Base-by-base conservation (phyloP, 306 rosid genomes). In the Ormosia emarginata region DNA sequence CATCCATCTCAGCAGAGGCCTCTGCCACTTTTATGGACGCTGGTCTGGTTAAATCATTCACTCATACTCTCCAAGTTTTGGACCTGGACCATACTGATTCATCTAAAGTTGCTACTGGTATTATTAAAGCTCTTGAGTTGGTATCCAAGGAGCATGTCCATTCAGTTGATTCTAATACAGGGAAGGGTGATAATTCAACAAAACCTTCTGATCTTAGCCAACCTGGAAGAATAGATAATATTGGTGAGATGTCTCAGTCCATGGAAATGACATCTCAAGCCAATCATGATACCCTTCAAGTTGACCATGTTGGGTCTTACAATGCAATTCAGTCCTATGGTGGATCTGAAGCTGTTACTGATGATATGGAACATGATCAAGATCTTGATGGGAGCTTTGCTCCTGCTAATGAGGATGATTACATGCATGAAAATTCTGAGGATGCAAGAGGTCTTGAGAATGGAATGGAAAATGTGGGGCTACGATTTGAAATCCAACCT, bases 301-400 rank as follows among this genome's bases (percentile, higher is more conserved):
- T 89, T 43, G 93, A 89, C 58, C 91, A 86, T 58, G 84, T 72
- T 59, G 92, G 88, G 82, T 58, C 98, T 41, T 92, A 84, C 77
- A 90, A 70, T 75, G 84, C 82, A 4, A 81, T 86, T 79, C 98
- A 86, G 44, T 80, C 96, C 57, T 96, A 86, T 90, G 97, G 93
- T 86, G 98, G 96, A 46, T 96, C 97, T 75, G 98, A 92, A 89
- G 95, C 98, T 84, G 90, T 96, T 69, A 92, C 97, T 49, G 99
- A 96, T 85, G 99, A 96, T 85, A 96, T 96, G 99, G 99, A 96
- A 81, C 99, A 96, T 49, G 99, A 94, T 83, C 97, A 94, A 88
- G 97, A 94, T 89, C 86, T 96, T 63, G 92, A 86, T 83, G 92
- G 93, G 41, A 88, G 90, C 85, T 96, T 87, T 86, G 83, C 86